These are phyloP conservation scores for Alternaria sp. DNA, from an alignment of 2,329 filamentous ascomycete genomes.

Conservation along the genomic window DNA sequence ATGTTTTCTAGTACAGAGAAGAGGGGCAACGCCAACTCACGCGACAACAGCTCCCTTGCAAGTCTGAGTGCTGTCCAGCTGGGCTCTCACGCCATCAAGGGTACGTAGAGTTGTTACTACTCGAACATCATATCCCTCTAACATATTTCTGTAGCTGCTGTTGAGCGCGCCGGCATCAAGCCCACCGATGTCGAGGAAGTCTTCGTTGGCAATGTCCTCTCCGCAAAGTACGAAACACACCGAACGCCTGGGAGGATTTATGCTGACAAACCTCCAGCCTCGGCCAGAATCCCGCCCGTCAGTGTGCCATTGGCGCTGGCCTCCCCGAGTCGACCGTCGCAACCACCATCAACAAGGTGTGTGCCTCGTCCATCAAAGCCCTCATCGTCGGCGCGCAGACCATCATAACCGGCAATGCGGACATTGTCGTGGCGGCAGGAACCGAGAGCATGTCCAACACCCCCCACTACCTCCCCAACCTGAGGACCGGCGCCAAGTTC, in stretches of 20 bases:
- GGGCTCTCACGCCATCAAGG: constrained; percentile 90
- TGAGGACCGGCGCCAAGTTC: constrained; percentile 91
- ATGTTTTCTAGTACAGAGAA: constrained; percentile 45
- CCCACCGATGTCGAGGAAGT: constrained; percentile 92
- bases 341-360: constrained; percentile 99
- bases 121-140: constrained; percentile 22
- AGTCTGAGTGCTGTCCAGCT: constrained; percentile 86
- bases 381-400: constrained; percentile 95
- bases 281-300: constrained; percentile 94
- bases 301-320: constrained; percentile 89
- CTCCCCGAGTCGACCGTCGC: constrained; percentile 80
- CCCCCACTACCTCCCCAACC: constrained; percentile 90
- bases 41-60: constrained; percentile 75
- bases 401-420: constrained; percentile 94
- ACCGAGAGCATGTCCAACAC: constrained; percentile 99
- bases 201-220: constrained; percentile 97
- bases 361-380: constrained; percentile 92
- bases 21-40: constrained; percentile 40
- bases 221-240: constrained; percentile 76
- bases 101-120: constrained; percentile 58
- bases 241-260: background rate
- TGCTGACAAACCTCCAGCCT: constrained; percentile 66
- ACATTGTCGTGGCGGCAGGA: constrained; percentile 91
- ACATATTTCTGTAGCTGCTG: constrained; percentile 64
- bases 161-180: constrained; percentile 88